These are phyloP conservation scores for Postia placenta DNA, from an alignment of 768 basidiomycete species.

Conservation along the genomic window DNA sequence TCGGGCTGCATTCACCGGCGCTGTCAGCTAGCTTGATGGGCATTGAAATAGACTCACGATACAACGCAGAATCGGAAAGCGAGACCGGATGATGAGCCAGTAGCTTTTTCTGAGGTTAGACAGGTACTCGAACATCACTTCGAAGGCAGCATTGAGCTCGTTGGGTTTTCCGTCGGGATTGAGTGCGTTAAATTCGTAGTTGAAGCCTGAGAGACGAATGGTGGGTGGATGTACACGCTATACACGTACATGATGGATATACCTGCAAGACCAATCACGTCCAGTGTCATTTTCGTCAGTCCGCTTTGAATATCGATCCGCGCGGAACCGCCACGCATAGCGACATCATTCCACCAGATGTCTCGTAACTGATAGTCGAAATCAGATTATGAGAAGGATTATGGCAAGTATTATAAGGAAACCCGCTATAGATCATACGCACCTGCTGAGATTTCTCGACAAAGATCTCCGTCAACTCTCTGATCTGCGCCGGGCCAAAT, in stretches of 20 bases:
- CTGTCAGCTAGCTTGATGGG: too few species aligned
- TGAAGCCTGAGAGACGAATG: constrained; percentile 23
- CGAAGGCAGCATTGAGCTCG: constrained; percentile 28
- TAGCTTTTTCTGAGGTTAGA: constrained; percentile 2
- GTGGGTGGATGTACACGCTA: background rate
- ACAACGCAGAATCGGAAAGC: constrained; percentile 17
- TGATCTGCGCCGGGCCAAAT: constrained; percentile 54
- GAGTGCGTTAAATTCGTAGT: constrained; percentile 28
- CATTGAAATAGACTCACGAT: background rate
- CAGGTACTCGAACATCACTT: constrained; percentile 16
- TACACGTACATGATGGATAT: background rate
- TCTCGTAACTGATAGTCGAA: constrained; percentile 13
- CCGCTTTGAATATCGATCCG: constrained; percentile 29
- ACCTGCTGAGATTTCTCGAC: constrained; percentile 49
- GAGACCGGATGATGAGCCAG: constrained; percentile 1
- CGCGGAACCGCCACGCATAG: constrained; percentile 16
- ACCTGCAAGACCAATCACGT: constrained; percentile 39
- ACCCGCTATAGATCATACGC: background rate
- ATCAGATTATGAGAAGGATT: background rate
- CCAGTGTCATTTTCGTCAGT: constrained; percentile 31
- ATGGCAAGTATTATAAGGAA: background rate
- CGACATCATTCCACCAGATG: constrained; percentile 22
- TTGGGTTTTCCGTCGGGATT: constrained; percentile 20
- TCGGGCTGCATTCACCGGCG: constrained; percentile 1
- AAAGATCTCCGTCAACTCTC: constrained; percentile 52